Base-by-base conservation (phyloP, 495 filamentous ascomycete species). In the Aspergillus heteromorphus region DNA sequence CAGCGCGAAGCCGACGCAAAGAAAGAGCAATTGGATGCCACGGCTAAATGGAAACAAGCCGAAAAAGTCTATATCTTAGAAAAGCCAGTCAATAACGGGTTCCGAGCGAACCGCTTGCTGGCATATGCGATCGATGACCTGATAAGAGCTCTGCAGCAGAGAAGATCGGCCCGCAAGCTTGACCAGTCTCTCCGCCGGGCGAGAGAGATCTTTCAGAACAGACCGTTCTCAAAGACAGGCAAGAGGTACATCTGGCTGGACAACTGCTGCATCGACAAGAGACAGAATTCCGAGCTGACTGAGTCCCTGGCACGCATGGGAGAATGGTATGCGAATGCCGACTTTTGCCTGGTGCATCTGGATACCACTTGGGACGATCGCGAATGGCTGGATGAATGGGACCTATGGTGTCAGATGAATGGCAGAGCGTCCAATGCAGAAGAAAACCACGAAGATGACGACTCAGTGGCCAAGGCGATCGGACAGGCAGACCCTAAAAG, bases 231-330 rank as follows among this genome's bases (percentile, higher is more conserved):
- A 17, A 57, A 53, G 14, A 60, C 59, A 2, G 68, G 66, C 45
- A 73, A 69, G 30, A 60, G 63, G 11, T 80, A 79, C 49, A 34
- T 79, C 16, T 79, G 76, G 76, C 69, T 71, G 11, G 74, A 78
- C 59, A 76, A 70, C 0, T 77, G 73, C 56, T 79, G 74, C 58
- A 79, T 78, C 58, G 68, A 78, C 59, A 78, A 75, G 49, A 51
- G 54, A 1, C 67, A 73, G 48, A 64, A 55, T 17, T 63, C 62
- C 18, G 75, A 77, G 57, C 61, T 71, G 16, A 65, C 64, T 16
- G 67, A 72, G 53, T 72, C 74, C 10, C 56, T 78, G 40, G 69
- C 74, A 8, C 65, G 69, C 29, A 78, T 78, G 74, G 73, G 72
- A 9, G 71, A 76, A 29, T 80, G 75, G 75, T 78, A 79, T 58